These are phyloP conservation scores for Cercospora beticola DNA, from an alignment of 2,329 filamentous ascomycete genomes.

Conservation along the genomic window DNA sequence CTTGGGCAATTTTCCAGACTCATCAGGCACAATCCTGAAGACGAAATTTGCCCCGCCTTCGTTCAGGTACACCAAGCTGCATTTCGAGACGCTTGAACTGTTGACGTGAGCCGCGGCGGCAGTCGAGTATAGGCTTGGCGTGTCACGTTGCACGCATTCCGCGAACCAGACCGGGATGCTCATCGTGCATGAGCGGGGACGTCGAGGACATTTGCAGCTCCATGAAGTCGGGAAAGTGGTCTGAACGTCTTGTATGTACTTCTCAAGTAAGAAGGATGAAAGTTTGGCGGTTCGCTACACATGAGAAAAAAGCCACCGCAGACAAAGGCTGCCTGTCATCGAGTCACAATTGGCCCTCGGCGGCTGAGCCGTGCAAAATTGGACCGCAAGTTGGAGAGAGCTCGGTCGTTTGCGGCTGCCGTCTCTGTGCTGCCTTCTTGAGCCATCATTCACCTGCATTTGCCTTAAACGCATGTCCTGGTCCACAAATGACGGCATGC, in stretches of 20 bases:
- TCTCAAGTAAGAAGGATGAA: not conserved
- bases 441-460: not conserved
- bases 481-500: not conserved
- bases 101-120: slow-evolving; percentile 7
- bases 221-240: not conserved
- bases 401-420: not conserved
- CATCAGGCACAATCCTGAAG: slow-evolving; percentile 29
- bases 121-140: slow-evolving; percentile 20
- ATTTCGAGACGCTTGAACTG: slow-evolving; percentile 1
- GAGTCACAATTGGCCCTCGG: not conserved
- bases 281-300: slow-evolving; percentile 3
- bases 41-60: slow-evolving; percentile 43
- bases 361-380: not conserved
- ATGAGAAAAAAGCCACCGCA: not conserved
- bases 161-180: slow-evolving; percentile 24
- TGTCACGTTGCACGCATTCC: slow-evolving; percentile 9
- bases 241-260: not conserved
- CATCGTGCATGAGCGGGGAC: slow-evolving; percentile 17
- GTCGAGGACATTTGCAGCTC: not conserved
- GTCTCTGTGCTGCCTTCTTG: not conserved
- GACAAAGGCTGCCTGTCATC: not conserved
- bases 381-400: not conserved
- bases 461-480: not conserved
- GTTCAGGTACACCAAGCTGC: slow-evolving; percentile 36
- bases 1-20: slow-evolving; percentile 19